phyloP scores from a whole-genome alignment of 2,329 filamentous ascomycete genomes.

The Monilinia laxa region DNA sequence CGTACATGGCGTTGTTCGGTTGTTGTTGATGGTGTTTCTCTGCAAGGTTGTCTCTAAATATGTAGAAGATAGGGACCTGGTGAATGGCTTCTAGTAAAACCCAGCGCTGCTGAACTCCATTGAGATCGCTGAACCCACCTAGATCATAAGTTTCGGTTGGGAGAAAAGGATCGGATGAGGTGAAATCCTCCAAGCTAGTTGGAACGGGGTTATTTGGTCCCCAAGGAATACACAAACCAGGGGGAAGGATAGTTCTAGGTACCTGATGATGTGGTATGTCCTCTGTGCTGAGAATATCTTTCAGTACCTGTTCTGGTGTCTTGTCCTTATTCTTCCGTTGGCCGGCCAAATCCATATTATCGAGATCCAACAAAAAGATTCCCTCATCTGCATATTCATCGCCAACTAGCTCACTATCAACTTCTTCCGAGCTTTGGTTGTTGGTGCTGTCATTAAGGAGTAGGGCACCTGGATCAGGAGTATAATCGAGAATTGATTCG shows the following conservation, averaged over 20 bases:
- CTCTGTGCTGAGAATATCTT: constrained; percentile 1
- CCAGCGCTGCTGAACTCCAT: constrained; percentile 1
- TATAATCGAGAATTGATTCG: no score
- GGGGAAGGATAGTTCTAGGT: not conserved
- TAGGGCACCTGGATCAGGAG: no score
- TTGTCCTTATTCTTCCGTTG: not conserved
- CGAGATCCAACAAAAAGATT: not conserved
- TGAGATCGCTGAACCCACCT: not conserved
- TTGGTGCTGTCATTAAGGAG: not conserved
- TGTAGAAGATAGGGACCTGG: not conserved
- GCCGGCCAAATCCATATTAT: no score
- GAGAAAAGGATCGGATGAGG: not conserved
- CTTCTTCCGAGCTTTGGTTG: not conserved
- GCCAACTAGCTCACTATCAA: not conserved
- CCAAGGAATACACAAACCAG: not conserved
- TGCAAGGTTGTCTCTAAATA: not conserved
- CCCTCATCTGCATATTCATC: not conserved
- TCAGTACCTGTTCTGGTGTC: not conserved
- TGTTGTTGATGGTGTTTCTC: not conserved
- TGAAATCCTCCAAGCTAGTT: not conserved
- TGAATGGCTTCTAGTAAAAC: not conserved
- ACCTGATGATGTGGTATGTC: not conserved
- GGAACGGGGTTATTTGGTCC: not conserved
- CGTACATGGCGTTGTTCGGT: not conserved
- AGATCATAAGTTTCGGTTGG: not conserved